phyloP scores from a whole-genome alignment of 768 basidiomycete species.

The Galerina marginata region DNA sequence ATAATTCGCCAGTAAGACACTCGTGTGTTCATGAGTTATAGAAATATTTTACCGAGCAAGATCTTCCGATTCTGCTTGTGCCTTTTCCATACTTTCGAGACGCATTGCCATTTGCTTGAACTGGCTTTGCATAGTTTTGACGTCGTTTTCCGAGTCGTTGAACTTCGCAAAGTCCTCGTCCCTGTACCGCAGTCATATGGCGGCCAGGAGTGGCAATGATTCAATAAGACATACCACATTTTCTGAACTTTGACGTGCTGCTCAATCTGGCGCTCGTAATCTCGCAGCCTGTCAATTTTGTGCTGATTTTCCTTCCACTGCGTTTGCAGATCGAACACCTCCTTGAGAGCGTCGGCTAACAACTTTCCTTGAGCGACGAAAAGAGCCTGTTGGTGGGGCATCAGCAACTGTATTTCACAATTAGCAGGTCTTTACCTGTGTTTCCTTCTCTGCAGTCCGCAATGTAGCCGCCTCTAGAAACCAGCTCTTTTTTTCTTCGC shows the following conservation, averaged over 20 bases:
- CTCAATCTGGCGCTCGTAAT: conserved; percentile 89
- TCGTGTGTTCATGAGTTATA: neutral
- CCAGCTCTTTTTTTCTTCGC: conserved; percentile 85
- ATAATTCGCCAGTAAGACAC: conserved; percentile 2
- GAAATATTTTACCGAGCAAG: conserved; percentile 54
- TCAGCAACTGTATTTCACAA: neutral
- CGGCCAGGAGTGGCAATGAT: neutral
- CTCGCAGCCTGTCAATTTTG: conserved; percentile 79
- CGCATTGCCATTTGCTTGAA: conserved; percentile 72
- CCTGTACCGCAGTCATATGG: conserved; percentile 45
- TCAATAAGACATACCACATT: conserved; percentile 63
- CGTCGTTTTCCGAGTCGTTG: conserved; percentile 64
- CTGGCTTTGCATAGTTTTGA: conserved; percentile 58
- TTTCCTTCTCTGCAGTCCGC: conserved; percentile 73
- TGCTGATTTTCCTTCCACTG: conserved; percentile 78
- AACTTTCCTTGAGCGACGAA: conserved; percentile 73
- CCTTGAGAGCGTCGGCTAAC: conserved; percentile 68
- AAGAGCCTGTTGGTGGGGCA: conserved; percentile 50
- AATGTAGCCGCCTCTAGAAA: conserved; percentile 69
- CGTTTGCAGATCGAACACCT: conserved; percentile 76
- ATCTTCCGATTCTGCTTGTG: conserved; percentile 60
- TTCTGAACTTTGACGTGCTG: conserved; percentile 78
- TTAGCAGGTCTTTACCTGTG: conserved; percentile 49
- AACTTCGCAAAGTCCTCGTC: conserved; percentile 76
- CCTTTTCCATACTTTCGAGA: conserved; percentile 61